Evolutionary conservation across 2,329 filamentous ascomycete genomes (phyloP).

Genomic region (Fusarium albosuccineum): DNA sequence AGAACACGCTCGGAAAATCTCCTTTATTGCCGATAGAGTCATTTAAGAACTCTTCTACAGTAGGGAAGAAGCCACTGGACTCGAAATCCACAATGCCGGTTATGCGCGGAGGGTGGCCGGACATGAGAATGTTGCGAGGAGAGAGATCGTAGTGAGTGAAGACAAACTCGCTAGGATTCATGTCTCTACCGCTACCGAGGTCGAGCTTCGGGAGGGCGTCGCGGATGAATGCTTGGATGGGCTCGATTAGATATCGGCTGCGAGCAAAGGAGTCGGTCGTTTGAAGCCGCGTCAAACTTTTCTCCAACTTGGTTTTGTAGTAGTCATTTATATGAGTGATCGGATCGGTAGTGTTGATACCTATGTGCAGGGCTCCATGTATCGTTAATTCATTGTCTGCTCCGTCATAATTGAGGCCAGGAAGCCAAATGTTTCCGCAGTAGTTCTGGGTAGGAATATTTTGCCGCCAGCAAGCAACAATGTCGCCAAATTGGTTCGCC

Average conservation of each 20-base stretch:
- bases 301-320: not conserved
- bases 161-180: not conserved
- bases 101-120: not conserved
- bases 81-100: conserved; percentile 25
- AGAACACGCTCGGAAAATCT: conserved; percentile 10
- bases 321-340: not conserved
- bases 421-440: conserved; percentile 7
- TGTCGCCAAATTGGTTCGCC: conserved; percentile 9
- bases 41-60: conserved; percentile 14
- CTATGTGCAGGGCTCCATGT: no score
- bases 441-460: not conserved
- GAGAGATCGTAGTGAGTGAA: conserved; percentile 23
- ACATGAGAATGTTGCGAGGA: conserved; percentile 19
- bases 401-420: no score
- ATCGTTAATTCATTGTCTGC: no score
- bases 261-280: not conserved
- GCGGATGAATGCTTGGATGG: not conserved
- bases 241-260: not conserved
- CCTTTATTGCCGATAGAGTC: conserved; percentile 3
- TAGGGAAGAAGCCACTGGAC: conserved; percentile 22
- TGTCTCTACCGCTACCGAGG: rapidly evolving
- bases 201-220: not conserved
- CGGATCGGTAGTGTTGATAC: no score
- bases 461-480: not conserved
- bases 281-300: not conserved